These are phyloP conservation scores for Eleusine coracana DNA, from an alignment of 176 grass and related monocot species.

Conservation along the genomic window DNA sequence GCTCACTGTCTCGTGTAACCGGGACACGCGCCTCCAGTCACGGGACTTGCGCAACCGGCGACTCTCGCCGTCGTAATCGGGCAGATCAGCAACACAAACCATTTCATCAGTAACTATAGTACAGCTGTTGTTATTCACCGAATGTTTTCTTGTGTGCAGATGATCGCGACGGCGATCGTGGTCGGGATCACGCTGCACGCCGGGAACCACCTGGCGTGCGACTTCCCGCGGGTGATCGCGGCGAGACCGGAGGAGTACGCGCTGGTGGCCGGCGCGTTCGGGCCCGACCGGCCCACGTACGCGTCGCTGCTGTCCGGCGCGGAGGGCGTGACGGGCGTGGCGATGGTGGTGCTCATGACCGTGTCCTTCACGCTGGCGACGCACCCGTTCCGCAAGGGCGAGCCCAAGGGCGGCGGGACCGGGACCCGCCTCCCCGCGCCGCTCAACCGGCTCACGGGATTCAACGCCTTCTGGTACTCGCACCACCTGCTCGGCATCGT, in stretches of 20 bases:
- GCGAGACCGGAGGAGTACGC: constrained; percentile 61
- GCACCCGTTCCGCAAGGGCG: constrained; percentile 90
- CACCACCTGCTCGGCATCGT: constrained; percentile 88
- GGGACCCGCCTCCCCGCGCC: constrained; percentile 50
- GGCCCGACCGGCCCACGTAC: constrained; percentile 60
- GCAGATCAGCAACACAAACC: not conserved
- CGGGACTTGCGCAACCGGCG: not conserved
- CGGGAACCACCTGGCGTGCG: constrained; percentile 92
- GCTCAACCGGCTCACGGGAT: constrained; percentile 74
- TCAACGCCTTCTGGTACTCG: constrained; percentile 99
- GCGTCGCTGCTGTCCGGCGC: constrained; percentile 56
- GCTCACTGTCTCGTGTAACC: not conserved
- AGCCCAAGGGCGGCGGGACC: not conserved
- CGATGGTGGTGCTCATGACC: constrained; percentile 82
- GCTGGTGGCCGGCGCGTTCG: constrained; percentile 71
- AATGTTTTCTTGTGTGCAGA: constrained; percentile 36
- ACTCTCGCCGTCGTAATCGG: not conserved
- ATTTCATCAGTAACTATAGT: not conserved
- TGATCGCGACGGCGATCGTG: constrained; percentile 96
- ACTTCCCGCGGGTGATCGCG: constrained; percentile 85
- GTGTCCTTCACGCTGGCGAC: constrained; percentile 95
- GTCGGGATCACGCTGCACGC: constrained; percentile 85
- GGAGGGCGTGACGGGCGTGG: constrained; percentile 78
- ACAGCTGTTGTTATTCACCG: not conserved
- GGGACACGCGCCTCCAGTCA: not conserved